These are phyloP conservation scores for Nicotiana benthamiana DNA, from an alignment of 257 asterid species.

Conservation along the genomic window DNA sequence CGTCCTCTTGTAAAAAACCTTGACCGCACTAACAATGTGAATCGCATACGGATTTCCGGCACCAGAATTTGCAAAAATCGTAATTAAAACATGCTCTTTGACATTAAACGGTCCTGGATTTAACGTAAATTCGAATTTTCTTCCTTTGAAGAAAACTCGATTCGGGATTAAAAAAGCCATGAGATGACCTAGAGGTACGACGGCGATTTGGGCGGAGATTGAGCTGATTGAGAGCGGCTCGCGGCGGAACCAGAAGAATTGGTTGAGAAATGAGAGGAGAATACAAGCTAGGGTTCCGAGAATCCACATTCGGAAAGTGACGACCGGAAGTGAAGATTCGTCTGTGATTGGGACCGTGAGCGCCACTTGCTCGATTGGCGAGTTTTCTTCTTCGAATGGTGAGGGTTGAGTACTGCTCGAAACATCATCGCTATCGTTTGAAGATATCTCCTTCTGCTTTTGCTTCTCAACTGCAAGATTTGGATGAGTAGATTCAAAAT, in stretches of 20 bases:
- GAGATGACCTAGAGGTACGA: neutral
- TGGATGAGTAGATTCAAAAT: neutral
- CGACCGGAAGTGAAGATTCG: constrained; percentile 6
- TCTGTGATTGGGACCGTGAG: constrained; percentile 18
- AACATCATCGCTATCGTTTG: neutral
- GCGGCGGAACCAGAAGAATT: constrained; percentile 20
- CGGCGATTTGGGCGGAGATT: constrained; percentile 11
- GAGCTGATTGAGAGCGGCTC: constrained; percentile 14
- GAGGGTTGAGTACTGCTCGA: neutral
- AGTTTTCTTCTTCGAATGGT: neutral
- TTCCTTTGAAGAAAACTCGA: constrained; percentile 1
- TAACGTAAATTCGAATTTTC: neutral
- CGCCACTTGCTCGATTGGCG: constrained; percentile 17
- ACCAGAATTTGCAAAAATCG: constrained; percentile 11
- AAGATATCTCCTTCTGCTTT: neutral
- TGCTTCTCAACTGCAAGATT: constrained; percentile 1
- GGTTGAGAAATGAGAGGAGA: constrained; percentile 21
- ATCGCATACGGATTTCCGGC: constrained; percentile 10
- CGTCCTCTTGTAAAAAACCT: neutral
- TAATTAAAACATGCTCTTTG: constrained; percentile 8
- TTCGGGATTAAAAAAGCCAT: constrained; percentile 4
- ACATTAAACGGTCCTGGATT: constrained; percentile 8
- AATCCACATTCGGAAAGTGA: constrained; percentile 18
- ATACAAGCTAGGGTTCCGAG: constrained; percentile 19
- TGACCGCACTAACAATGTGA: constrained; percentile 7